phyloP scores from a whole-genome alignment of 2,329 filamentous ascomycete species.

The Exserohilum rostratum region DNA sequence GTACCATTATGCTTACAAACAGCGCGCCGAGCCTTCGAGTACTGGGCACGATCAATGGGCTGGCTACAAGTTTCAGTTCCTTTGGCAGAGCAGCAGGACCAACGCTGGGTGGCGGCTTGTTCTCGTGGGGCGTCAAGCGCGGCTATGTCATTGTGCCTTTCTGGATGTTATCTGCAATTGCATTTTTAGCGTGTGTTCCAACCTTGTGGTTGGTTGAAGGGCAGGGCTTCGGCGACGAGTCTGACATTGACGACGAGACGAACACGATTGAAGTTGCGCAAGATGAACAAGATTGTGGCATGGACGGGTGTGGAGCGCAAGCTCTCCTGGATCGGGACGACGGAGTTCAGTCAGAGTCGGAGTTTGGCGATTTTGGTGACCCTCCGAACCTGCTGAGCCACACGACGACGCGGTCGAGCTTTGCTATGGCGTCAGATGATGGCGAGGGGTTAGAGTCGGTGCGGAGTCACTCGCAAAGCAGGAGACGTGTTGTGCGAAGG shows the following conservation, averaged over 20 bases:
- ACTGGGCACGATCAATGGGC: constrained; percentile 87
- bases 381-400: constrained; percentile 44
- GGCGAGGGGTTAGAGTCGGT: constrained; percentile 22
- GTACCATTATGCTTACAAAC: constrained; percentile 89
- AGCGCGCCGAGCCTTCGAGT: constrained; percentile 75
- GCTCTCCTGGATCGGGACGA: constrained; percentile 16
- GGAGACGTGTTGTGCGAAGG: constrained; percentile 42
- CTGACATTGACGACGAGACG: constrained; percentile 46
- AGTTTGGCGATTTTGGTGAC: constrained; percentile 44
- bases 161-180: constrained; percentile 74
- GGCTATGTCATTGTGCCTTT: constrained; percentile 82
- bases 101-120: constrained; percentile 72
- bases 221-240: constrained; percentile 64
- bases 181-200: constrained; percentile 70
- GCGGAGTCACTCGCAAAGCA: constrained; percentile 40
- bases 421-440: constrained; percentile 31
- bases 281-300: constrained; percentile 22
- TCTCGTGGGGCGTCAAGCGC: constrained; percentile 75
- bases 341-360: constrained; percentile 41
- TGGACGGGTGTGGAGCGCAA: not conserved
- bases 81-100: constrained; percentile 82
- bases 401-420: constrained; percentile 38
- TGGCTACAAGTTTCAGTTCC: constrained; percentile 82
- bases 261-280: constrained; percentile 19
- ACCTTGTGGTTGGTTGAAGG: constrained; percentile 77